A percentile compares a stretch with the other conserved stretches of the same genome.
Conservation (phyloP, 1,284 basidiomycete genomes). For the Coniferiporia weirii region DNA sequence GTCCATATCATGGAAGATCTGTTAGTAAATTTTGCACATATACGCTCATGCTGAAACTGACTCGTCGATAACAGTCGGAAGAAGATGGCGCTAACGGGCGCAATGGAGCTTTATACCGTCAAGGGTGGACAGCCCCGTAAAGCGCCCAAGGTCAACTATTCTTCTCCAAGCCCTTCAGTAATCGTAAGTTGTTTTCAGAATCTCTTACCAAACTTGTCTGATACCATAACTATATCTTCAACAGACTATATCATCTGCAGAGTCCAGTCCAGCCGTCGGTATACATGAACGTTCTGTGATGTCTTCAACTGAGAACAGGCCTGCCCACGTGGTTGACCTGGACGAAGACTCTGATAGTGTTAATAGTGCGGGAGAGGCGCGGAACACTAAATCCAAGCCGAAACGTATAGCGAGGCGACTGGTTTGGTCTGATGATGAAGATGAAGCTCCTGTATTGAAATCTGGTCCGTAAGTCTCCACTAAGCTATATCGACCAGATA, state of each 20-base stretch:
- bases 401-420: conserved; percentile 2
- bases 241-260: conserved; percentile 15
- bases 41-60: neutral
- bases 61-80: neutral
- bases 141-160: neutral
- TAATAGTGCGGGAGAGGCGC: neutral
- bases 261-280: conserved; percentile 13
- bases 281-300: neutral
- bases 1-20: neutral
- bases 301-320: neutral
- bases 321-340: neutral
- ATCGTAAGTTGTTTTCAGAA: conserved; percentile 1
- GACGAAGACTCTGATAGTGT: neutral
- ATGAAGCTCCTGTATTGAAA: neutral
- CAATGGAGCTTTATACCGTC: conserved; percentile 1
- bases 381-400: neutral
- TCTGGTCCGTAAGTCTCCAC: neutral
- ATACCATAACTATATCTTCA: neutral
- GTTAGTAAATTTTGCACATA: neutral
- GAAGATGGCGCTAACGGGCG: neutral
- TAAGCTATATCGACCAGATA: neutral
- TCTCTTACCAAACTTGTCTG: neutral
- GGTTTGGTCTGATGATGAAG: conserved; percentile 15
- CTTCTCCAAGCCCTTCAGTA: neutral
- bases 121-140: conserved; percentile 6